Base-by-base conservation (phyloP, 176 grass and related monocot genomes). In the Musa itinerans region DNA sequence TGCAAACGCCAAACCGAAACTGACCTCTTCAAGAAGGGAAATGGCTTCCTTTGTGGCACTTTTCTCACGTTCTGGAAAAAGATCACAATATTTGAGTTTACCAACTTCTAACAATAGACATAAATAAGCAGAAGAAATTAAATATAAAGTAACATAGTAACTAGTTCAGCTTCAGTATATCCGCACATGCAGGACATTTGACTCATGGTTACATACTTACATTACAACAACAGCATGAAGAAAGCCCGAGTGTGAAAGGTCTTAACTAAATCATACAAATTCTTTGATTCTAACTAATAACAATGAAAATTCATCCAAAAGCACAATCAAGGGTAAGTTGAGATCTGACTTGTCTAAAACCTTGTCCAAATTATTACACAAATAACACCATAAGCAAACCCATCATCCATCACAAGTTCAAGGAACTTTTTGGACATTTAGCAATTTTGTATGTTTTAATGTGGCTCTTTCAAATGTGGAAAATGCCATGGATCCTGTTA, bases 21-120 rank as follows among this genome's bases (percentile, higher is more conserved):
- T 78, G 23, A 93, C 95, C 88, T 91, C 65, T 84, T 85, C 69
- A 81, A 98, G 88, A 84, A 98, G 83, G 34, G 82, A 78, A 76
- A 93, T 91, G 53, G 88, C 95, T 86, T 98, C 95, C 84, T 93
- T 98, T 12, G 90, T 98, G 61, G 95, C 88, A 84, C 88, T 98
- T 87, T 98, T 98, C 84, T 93, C 90, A 3, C 90, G 90, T 76
- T 93, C 90, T 98, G 82, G 55, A 82, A 83, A 55, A 72, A 79
- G 11, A 83, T 70, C 2, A 9, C 1, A 20, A 70, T 10, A 69
- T 43, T 43, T 43, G 34, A 74, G 23, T 10, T 50, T 23, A 72
- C 78, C 62, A 83, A 72, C 2, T 71, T 63, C 65, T 85, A 69
- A 49, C 26, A 80, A 52, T 3, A 27, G 11, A 51, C 49, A 50